These are phyloP conservation scores for Kwoniella bestiolae DNA, from an alignment of 768 basidiomycete species.

Conservation along the genomic window DNA sequence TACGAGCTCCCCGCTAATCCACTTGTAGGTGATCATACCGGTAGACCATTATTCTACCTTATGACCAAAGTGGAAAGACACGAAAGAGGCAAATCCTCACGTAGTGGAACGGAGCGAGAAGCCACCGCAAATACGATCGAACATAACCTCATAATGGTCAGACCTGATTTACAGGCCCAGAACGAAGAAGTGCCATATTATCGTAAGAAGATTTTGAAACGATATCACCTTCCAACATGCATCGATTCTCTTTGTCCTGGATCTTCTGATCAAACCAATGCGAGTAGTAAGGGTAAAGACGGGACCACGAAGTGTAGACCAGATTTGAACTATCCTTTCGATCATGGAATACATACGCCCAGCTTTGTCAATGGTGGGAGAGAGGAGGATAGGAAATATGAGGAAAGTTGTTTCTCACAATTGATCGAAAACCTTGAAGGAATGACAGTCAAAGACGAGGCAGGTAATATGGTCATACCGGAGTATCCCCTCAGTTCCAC, in stretches of 20 bases:
- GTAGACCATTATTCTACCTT: background rate
- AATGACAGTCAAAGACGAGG: background rate
- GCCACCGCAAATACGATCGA: background rate
- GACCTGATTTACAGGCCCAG: background rate
- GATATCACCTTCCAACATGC: background rate
- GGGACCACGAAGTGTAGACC: background rate
- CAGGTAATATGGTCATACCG: background rate
- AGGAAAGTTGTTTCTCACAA: background rate
- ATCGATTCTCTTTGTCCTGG: slow-evolving; percentile 1
- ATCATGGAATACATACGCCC: background rate
- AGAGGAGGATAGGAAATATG: background rate
- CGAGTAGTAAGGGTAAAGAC: background rate
- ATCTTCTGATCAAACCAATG: background rate
- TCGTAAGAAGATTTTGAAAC: background rate
- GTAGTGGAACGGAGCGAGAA: background rate
- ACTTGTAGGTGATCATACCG: background rate
- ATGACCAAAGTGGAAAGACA: background rate
- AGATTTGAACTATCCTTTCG: background rate
- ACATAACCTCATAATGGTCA: background rate
- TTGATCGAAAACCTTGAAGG: background rate
- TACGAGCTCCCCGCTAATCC: background rate
- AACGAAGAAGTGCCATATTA: background rate
- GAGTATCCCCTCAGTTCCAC: background rate
- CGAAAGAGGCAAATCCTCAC: background rate
- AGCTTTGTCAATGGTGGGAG: too few relatives aligned